These are phyloP conservation scores for Diaporthe ampelina DNA, from an alignment of 2,329 filamentous ascomycete species.

Conservation along the genomic window DNA sequence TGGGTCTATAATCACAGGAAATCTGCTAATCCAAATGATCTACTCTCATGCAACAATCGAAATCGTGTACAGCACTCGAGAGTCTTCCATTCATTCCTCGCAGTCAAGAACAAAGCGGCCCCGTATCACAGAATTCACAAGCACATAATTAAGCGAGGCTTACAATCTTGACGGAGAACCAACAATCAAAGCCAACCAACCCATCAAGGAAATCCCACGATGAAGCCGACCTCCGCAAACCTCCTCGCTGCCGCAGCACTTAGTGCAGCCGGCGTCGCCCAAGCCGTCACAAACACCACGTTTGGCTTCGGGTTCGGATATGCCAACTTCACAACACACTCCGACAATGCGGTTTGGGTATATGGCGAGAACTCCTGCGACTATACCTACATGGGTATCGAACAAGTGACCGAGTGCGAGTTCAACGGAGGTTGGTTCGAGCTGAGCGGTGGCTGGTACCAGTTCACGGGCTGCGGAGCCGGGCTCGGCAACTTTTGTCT, in stretches of 20 bases:
- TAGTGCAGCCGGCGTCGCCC: neutral
- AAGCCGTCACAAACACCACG: neutral
- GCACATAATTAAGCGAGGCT: neutral
- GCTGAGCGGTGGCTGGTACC: neutral
- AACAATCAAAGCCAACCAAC: neutral
- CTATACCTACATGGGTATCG: slow-evolving; percentile 14
- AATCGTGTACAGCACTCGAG: neutral
- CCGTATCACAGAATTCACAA: neutral
- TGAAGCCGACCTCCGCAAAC: neutral
- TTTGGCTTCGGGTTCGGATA: neutral
- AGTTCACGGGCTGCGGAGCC: slow-evolving; percentile 7
- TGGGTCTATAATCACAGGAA: neutral
- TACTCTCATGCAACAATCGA: neutral
- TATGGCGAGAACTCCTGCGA: slow-evolving; percentile 1
- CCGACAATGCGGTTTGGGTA: slow-evolving; percentile 9
- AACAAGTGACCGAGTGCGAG: neutral
- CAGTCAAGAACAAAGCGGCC: neutral
- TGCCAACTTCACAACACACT: slow-evolving; percentile 2
- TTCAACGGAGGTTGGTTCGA: neutral
- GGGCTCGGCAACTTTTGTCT: slow-evolving; percentile 22
- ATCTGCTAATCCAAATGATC: neutral
- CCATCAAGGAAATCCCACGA: neutral
- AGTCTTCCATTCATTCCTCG: neutral
- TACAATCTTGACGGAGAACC: neutral
- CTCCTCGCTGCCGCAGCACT: neutral